These are phyloP conservation scores for Trypanosoma cruzi DNA, from an alignment of 208 protist species.

Conservation along the genomic window DNA sequence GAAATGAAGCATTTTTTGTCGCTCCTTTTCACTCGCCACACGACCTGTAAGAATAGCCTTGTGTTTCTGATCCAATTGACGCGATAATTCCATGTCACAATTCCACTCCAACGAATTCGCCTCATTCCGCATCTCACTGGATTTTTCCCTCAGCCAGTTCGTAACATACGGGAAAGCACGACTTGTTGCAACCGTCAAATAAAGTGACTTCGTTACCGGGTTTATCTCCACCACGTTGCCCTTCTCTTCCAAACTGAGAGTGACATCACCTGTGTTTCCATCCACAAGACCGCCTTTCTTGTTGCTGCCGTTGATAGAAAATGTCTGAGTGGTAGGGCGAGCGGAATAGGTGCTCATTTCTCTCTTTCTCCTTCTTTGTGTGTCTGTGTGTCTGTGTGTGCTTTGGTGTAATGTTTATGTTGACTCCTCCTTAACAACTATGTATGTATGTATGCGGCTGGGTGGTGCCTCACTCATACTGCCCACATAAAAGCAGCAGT, in stretches of 20 bases:
- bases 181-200: slow-evolving; percentile 33
- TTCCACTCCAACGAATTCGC: background rate
- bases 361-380: no score
- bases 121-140: slow-evolving; percentile 21
- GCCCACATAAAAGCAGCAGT: no score
- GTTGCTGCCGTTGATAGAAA: background rate
- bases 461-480: no score
- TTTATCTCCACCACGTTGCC: slow-evolving; percentile 10
- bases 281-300: background rate
- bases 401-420: no score
- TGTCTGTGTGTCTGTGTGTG: no score
- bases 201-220: slow-evolving; percentile 26
- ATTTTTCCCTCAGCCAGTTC: slow-evolving; percentile 32
- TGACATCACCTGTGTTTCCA: background rate
- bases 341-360: no score
- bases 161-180: slow-evolving; percentile 45
- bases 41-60: slow-evolving; percentile 6
- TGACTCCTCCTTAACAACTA: no score
- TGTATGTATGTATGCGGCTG: no score
- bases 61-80: background rate
- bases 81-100: background rate
- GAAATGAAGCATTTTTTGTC: slow-evolving; percentile 4
- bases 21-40: background rate
- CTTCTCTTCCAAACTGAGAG: slow-evolving; percentile 4
- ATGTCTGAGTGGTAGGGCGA: background rate